A percentile compares a stretch with the other conserved stretches of the same genome.
Evolutionary conservation across 2,329 filamentous ascomycete species (phyloP).

Genomic region (Aspergillus sojae): DNA sequence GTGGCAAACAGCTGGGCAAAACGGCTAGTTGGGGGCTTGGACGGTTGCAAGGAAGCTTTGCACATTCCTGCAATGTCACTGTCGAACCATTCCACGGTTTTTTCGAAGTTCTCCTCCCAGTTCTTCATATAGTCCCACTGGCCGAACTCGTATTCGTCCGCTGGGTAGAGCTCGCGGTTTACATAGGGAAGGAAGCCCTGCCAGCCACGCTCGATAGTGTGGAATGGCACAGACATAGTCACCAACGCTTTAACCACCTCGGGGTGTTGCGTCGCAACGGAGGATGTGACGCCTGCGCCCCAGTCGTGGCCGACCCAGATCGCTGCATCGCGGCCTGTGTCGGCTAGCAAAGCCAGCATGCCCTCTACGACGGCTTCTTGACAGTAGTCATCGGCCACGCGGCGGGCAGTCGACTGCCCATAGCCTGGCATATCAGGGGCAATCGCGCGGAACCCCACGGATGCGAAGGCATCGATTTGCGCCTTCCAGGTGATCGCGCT

Average conservation of each 20-base stretch:
- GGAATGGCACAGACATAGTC: constrained; percentile 45
- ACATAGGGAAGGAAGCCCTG: constrained; percentile 37
- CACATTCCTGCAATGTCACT: constrained; percentile 4
- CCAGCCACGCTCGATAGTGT: constrained; percentile 45
- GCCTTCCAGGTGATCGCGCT: constrained; percentile 28
- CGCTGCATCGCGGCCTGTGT: constrained; percentile 23
- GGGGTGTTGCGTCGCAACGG: constrained; percentile 9
- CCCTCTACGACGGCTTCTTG: constrained; percentile 18
- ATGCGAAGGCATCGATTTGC: constrained; percentile 15
- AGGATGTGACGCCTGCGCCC: constrained; percentile 15
- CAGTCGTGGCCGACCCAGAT: constrained; percentile 27
- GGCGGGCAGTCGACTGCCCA: constrained; percentile 18
- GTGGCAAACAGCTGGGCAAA: neutral
- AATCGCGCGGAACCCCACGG: constrained; percentile 18
- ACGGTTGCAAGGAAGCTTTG: neutral
- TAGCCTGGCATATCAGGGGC: constrained; percentile 21
- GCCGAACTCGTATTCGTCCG: constrained; percentile 36
- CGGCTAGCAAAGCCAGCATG: constrained; percentile 17
- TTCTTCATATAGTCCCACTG: constrained; percentile 14
- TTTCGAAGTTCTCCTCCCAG: constrained; percentile 9
- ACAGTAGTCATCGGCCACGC: constrained; percentile 15
- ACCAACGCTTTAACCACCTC: constrained; percentile 8
- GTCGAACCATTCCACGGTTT: constrained; percentile 5
- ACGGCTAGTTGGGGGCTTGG: neutral
- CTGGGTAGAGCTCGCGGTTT: constrained; percentile 51